Evolutionary conservation across 2,329 filamentous ascomycete species (phyloP).

Genomic region (Fusarium neocosmosporiellum): DNA sequence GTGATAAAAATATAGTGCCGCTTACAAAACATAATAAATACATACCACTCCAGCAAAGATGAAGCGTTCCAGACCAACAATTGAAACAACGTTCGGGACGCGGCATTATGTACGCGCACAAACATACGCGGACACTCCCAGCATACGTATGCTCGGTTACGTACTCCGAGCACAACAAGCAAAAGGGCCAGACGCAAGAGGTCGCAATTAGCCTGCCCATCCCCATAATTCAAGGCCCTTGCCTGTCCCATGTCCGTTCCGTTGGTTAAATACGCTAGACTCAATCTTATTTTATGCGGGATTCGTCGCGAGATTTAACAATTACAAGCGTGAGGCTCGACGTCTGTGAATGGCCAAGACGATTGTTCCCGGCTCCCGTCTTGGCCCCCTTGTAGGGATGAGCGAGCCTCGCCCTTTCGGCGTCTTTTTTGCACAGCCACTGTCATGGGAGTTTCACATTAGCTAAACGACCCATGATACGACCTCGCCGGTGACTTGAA

Average conservation of each 20-base stretch:
- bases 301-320: neutral
- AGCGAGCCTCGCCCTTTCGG: neutral
- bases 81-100: neutral
- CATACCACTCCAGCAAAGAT: neutral
- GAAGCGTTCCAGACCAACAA: neutral
- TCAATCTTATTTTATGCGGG: neutral
- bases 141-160: constrained; percentile 23
- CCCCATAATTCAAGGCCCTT: constrained; percentile 5
- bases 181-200: neutral
- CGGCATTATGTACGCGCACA: neutral
- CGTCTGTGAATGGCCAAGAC: neutral
- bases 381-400: constrained; percentile 26
- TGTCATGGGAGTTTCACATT: neutral
- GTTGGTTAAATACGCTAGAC: neutral
- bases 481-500: constrained; percentile 4
- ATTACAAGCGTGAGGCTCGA: neutral
- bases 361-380: constrained; percentile 27
- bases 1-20: neutral
- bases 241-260: neutral
- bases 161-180: constrained; percentile 3
- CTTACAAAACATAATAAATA: neutral
- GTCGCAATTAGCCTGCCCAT: neutral
- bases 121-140: neutral
- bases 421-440: neutral
- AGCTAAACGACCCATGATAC: neutral